These are phyloP conservation scores for Pythium volutum DNA, from an alignment of 352 stramenopile genomes.

Conservation along the genomic window DNA sequence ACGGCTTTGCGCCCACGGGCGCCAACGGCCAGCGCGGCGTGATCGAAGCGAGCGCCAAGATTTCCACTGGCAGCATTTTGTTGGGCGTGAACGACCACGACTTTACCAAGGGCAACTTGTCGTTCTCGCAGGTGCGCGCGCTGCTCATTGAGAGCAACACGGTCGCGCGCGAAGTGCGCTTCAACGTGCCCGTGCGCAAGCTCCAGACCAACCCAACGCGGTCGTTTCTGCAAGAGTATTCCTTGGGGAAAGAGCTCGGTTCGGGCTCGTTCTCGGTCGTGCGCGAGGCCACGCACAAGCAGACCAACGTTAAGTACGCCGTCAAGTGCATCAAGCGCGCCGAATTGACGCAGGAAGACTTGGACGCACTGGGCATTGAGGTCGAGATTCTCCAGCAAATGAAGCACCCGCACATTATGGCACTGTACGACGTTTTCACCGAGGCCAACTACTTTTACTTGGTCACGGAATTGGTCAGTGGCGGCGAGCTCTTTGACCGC, in stretches of 20 bases:
- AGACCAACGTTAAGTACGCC: constrained; percentile 38
- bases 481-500: constrained; percentile 84
- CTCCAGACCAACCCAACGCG: constrained; percentile 36
- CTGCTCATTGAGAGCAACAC: constrained; percentile 64
- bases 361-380: constrained; percentile 71
- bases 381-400: constrained; percentile 79
- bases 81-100: constrained; percentile 73
- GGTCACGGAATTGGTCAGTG: constrained; percentile 94
- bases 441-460: constrained; percentile 95
- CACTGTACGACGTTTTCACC: constrained; percentile 90
- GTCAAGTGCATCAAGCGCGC: constrained; percentile 88
- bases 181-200: constrained; percentile 50
- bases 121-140: constrained; percentile 69
- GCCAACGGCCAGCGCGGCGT: constrained; percentile 39
- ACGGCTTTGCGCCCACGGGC: constrained; percentile 67
- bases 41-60: constrained; percentile 25
- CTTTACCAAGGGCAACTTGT: constrained; percentile 44
- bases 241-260: constrained; percentile 46
- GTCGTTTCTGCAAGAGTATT: constrained; percentile 61
- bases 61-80: constrained; percentile 42
- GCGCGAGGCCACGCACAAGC: constrained; percentile 40
- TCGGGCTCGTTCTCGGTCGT: constrained; percentile 60
- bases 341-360: constrained; percentile 48
- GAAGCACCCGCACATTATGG: constrained; percentile 89
- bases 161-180: constrained; percentile 55